A percentile compares a stretch with the other conserved stretches of the same genome.
Conservation (phyloP, 768 basidiomycete species). For the Agrocybe chaxingu region DNA sequence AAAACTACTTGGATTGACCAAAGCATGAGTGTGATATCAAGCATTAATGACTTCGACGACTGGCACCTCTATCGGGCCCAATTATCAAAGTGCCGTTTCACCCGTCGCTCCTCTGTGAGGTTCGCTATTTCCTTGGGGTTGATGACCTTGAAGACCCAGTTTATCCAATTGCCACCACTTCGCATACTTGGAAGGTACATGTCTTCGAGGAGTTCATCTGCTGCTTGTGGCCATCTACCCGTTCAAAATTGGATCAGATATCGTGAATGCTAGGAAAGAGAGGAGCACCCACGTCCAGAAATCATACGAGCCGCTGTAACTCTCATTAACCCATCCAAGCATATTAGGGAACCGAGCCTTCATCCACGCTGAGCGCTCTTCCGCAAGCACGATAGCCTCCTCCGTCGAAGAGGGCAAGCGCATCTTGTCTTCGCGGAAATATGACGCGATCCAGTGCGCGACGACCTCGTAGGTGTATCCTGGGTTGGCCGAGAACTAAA, state of each 20-base stretch:
- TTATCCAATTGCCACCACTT: conserved; percentile 62
- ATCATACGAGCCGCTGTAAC: conserved; percentile 39
- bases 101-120: too few species aligned
- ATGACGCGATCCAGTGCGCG: conserved; percentile 62
- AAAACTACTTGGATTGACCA: too few species aligned
- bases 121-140: conserved; percentile 32
- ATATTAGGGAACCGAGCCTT: conserved; percentile 47
- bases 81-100: too few species aligned
- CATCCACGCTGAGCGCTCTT: conserved; percentile 47
- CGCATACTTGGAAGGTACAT: conserved; percentile 48
- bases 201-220: conserved; percentile 55
- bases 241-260: too few species aligned
- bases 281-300: conserved; percentile 45
- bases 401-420: conserved; percentile 39
- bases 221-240: conserved; percentile 54
- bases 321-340: conserved; percentile 45
- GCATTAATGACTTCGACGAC: too few species aligned
- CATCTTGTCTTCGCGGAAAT: conserved; percentile 52
- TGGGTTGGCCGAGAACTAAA: conserved; percentile 52
- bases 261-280: too few species aligned
- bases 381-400: conserved; percentile 39
- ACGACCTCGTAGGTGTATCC: conserved; percentile 50
- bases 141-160: conserved; percentile 56
- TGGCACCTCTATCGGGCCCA: too few species aligned
- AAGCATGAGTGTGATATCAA: too few species aligned